These are phyloP conservation scores for Yueomyces sinensis DNA, from an alignment of 805 yeast genomes.

Conservation along the genomic window DNA sequence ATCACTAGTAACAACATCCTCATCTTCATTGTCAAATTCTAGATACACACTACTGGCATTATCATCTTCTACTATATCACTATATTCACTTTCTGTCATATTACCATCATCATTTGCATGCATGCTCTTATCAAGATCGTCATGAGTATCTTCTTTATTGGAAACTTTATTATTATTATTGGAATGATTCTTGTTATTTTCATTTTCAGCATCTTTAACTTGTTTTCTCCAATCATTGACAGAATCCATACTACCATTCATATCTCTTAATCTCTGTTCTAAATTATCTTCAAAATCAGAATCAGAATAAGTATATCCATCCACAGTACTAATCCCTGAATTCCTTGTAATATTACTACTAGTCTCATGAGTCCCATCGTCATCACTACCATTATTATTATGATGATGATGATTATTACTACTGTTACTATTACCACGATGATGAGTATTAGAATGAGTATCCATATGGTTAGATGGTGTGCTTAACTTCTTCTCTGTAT, in stretches of 20 bases:
- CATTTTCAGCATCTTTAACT: background rate
- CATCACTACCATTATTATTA: background rate
- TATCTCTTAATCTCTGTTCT: slow-evolving; percentile 17
- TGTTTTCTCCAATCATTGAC: background rate
- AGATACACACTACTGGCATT: background rate
- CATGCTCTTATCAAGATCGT: background rate
- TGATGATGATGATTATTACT: background rate
- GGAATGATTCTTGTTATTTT: too few species aligned
- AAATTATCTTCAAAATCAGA: slow-evolving; percentile 25
- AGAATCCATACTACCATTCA: slow-evolving; percentile 5
- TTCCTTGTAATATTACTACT: background rate
- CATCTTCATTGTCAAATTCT: background rate
- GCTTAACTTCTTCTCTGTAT: background rate
- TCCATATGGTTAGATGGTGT: background rate
- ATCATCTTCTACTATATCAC: slow-evolving; percentile 1
- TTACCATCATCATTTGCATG: background rate
- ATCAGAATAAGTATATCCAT: slow-evolving; percentile 20
- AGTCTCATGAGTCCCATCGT: background rate
- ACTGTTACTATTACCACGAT: background rate
- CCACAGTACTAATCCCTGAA: background rate
- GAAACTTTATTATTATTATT: background rate
- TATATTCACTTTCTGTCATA: background rate
- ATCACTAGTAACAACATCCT: background rate
- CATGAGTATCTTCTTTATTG: background rate
- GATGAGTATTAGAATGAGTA: background rate